Evolutionary conservation across 1,139 yeast species (phyloP).

Genomic region (Hansenula lynferdii): DNA sequence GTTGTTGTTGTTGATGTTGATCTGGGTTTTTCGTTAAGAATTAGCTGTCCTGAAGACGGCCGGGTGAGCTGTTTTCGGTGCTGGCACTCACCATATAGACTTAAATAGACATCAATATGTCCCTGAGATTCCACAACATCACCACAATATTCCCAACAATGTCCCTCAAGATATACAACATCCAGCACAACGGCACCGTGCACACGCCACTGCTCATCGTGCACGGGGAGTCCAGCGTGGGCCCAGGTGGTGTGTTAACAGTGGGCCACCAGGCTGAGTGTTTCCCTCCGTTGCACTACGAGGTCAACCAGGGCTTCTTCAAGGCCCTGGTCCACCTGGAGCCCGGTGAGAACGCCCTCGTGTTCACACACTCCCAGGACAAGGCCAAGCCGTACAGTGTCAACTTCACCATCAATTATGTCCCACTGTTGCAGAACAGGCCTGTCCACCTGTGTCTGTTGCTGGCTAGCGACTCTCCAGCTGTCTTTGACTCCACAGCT

Average conservation of each 20-base stretch:
- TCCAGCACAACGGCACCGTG: slow-evolving; percentile 27
- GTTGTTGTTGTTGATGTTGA: too few relatives aligned
- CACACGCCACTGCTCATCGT: slow-evolving; percentile 40
- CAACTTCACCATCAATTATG: slow-evolving; percentile 38
- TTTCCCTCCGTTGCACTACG: slow-evolving; percentile 69
- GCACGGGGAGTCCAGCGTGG: slow-evolving; percentile 34
- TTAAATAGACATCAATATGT: too few relatives aligned
- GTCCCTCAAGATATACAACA: slow-evolving; percentile 21
- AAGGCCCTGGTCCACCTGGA: slow-evolving; percentile 71
- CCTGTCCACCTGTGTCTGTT: slow-evolving; percentile 79
- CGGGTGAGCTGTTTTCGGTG: too few relatives aligned
- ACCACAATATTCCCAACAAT: too few relatives aligned
- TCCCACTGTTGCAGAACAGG: slow-evolving; percentile 62
- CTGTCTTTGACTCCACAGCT: slow-evolving; percentile 59
- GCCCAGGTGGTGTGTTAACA: slow-evolving; percentile 34
- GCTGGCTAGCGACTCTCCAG: slow-evolving; percentile 73
- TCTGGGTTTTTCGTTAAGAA: too few relatives aligned
- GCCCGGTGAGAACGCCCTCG: slow-evolving; percentile 53
- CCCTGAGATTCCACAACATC: too few relatives aligned
- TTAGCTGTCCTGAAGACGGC: too few relatives aligned
- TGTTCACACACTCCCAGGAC: slow-evolving; percentile 21
- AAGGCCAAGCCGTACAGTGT: slow-evolving; percentile 10
- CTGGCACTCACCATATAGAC: too few relatives aligned
- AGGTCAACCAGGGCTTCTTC: slow-evolving; percentile 65
- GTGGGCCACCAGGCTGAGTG: slow-evolving; percentile 41